Base-by-base conservation (phyloP, 1,284 basidiomycete genomes). In the Leccinum griseonigrum region DNA sequence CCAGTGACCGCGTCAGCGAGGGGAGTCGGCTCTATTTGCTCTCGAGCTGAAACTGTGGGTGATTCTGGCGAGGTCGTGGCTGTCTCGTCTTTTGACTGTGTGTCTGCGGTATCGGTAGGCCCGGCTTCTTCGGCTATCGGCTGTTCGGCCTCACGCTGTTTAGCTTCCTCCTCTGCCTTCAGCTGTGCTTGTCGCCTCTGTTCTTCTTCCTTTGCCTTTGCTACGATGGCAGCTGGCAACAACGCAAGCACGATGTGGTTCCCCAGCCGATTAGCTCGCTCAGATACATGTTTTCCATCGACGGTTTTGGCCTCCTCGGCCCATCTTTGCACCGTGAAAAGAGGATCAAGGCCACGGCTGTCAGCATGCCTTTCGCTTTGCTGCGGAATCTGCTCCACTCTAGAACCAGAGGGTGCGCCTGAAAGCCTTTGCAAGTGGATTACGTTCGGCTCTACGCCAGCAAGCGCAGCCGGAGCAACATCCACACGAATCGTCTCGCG, bases 251-350 rank as follows among this genome's bases (percentile, higher is more conserved):
- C 78, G 54, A 95, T 79, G 68, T 97, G 90, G 66, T 90, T 91
- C 28, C 80, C 79, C 28, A 96, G 73, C 68, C 86, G 88, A 16
- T 79, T 79, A n/a, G 86, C 79, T 22, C 94, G 82, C 66, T 90
- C 85, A 29, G 81, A 77, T 16, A 88, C 83, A 62, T 90, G 87
- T 67, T 87, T 84, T 38, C 91, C 87, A 62, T 95, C 87, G 14
- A 94, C 79, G 58, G 93, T 88, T 68, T 90, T 91, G 60, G 86
- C 86, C 75, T 97, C 96, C 69, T 98, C 95, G 1, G 84, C 78
- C 96, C 97, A 98, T 53, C 97, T 85, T 69, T 92, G 90, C n/a
- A 88, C 73, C 0, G 97, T 98, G 10, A 90, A 77, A 62, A 93
- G 77, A 3, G 95, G 95, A 57, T 91, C 87, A 57, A 92, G 84